These are phyloP conservation scores for Suhomyces vadensis DNA, from an alignment of 805 yeast genomes.

Conservation along the genomic window DNA sequence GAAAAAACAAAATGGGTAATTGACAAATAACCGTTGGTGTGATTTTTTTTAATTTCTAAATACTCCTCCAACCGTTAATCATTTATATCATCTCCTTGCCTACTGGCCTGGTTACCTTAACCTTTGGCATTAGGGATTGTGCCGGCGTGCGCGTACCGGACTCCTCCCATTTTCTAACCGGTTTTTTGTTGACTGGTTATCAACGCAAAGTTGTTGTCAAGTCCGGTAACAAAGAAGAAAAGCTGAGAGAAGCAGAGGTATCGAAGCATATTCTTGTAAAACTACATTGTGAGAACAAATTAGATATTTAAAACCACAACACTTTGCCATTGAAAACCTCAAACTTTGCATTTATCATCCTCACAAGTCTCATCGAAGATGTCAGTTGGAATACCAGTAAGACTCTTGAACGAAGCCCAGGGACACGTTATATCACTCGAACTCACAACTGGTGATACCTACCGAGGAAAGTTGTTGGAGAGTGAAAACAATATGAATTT, in stretches of 20 bases:
- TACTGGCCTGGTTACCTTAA: no score
- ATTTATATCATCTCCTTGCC: not conserved
- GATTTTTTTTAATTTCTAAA: no score
- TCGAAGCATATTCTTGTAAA: not conserved
- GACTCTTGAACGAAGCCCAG: conserved; percentile 82
- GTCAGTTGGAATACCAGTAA: conserved; percentile 79
- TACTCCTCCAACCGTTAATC: not conserved
- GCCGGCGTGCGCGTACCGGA: conserved; percentile 3
- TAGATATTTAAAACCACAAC: not conserved
- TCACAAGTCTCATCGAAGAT: no score
- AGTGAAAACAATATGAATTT: conserved; percentile 95
- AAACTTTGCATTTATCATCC: not conserved
- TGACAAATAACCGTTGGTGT: no score
- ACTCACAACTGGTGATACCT: conserved; percentile 79
- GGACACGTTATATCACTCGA: conserved; percentile 87
- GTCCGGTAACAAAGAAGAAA: conserved; percentile 3
- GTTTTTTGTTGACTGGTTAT: not conserved
- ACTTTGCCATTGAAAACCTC: not conserved
- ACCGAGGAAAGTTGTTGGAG: conserved; percentile 82
- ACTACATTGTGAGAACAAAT: not conserved
- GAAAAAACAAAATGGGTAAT: not conserved
- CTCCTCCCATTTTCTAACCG: not conserved
- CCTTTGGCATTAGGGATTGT: not conserved
- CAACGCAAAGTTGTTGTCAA: conserved; percentile 3
- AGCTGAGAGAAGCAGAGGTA: not conserved